These are phyloP conservation scores for Pythium scleroteichum DNA, from an alignment of 352 stramenopile genomes.

Conservation along the genomic window DNA sequence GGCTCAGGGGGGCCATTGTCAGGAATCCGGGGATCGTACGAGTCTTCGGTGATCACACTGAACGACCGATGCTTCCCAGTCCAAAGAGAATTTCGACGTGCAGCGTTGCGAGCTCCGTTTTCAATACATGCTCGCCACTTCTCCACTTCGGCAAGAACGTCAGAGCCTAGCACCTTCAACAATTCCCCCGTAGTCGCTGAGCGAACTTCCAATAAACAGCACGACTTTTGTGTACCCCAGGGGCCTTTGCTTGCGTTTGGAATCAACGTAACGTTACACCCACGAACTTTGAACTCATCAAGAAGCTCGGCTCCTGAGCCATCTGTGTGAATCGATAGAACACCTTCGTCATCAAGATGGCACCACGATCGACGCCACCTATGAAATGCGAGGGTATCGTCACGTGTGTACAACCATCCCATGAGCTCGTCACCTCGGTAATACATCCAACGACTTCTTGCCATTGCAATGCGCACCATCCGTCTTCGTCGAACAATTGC, in stretches of 20 bases:
- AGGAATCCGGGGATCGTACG: slow-evolving; percentile 35
- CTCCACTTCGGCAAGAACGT: slow-evolving; percentile 55
- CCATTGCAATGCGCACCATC: slow-evolving; percentile 59
- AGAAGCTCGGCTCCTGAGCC: slow-evolving; percentile 64
- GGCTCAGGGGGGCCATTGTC: slow-evolving; percentile 23
- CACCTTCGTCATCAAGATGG: slow-evolving; percentile 65
- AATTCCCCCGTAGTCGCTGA: slow-evolving; percentile 41
- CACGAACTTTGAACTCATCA: slow-evolving; percentile 62
- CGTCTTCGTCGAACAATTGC: slow-evolving; percentile 64
- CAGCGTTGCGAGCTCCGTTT: slow-evolving; percentile 41
- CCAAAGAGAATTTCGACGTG: slow-evolving; percentile 25
- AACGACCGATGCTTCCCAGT: slow-evolving; percentile 12
- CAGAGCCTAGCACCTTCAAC: slow-evolving; percentile 67
- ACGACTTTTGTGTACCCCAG: slow-evolving; percentile 38
- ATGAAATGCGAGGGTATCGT: slow-evolving; percentile 83
- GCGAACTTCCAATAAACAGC: slow-evolving; percentile 61
- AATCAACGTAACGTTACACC: slow-evolving; percentile 70
- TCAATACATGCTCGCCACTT: slow-evolving; percentile 78
- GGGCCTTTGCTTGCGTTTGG: slow-evolving; percentile 51
- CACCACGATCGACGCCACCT: slow-evolving; percentile 85
- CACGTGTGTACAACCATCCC: slow-evolving; percentile 82
- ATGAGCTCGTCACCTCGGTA: slow-evolving; percentile 66
- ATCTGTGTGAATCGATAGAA: slow-evolving; percentile 74
- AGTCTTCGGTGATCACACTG: slow-evolving; percentile 20
- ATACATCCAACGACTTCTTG: slow-evolving; percentile 57